Conservation (phyloP, 306 rosid genomes). For the Vigna unguiculata region DNA sequence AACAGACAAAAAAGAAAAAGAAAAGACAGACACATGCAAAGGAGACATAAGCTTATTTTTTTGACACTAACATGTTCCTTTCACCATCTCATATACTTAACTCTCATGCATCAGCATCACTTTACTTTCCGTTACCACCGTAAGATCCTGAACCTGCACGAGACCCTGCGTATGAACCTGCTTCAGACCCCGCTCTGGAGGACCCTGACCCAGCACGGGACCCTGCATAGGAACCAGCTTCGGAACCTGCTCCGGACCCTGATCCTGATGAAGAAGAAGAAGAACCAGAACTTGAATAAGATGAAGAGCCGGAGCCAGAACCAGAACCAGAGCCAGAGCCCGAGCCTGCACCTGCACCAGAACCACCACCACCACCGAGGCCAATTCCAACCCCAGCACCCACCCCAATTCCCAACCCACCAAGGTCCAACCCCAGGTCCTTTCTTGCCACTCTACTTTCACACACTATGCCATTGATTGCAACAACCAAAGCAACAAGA, state of each 20-base stretch:
- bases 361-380: constrained; percentile 58
- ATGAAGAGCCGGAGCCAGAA: constrained; percentile 4
- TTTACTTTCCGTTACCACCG: constrained; percentile 35
- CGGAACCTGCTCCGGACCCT: constrained; percentile 50
- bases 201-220: constrained; percentile 49
- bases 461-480: constrained; percentile 35
- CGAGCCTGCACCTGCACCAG: constrained; percentile 55
- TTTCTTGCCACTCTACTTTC: constrained; percentile 68
- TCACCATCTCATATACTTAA: neutral
- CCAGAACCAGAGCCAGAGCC: constrained; percentile 56
- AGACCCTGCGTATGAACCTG: constrained; percentile 54
- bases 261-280: constrained; percentile 56
- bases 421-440: constrained; percentile 70
- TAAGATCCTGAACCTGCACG: constrained; percentile 44
- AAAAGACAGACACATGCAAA: neutral
- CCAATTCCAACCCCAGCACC: constrained; percentile 68
- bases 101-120: neutral
- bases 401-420: constrained; percentile 64
- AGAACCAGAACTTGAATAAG: constrained; percentile 52
- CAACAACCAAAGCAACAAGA: constrained; percentile 55
- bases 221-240: constrained; percentile 52
- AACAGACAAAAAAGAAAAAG: neutral
- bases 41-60: too few species aligned
- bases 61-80: constrained; percentile 1
- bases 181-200: constrained; percentile 52